phyloP scores from a whole-genome alignment of 805 yeast species.

The Metschnikowia peoriensis region DNA sequence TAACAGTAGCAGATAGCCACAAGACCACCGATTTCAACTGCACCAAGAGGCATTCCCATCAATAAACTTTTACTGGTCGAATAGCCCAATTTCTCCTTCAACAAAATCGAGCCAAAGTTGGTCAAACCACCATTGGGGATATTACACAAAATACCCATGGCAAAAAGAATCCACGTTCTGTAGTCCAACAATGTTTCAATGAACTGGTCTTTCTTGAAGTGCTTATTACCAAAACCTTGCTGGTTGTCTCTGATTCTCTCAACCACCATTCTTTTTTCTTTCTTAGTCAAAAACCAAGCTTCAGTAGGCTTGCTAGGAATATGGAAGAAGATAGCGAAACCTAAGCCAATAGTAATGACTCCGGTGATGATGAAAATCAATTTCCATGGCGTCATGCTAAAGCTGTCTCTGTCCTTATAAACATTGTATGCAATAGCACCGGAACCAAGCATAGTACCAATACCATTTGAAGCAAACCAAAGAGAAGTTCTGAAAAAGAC shows the following conservation, averaged over 20 bases:
- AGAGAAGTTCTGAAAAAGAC: constrained; percentile 31
- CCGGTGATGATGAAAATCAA: constrained; percentile 33
- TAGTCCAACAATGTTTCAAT: constrained; percentile 35
- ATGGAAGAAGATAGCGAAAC: constrained; percentile 29
- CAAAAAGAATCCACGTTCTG: constrained; percentile 29
- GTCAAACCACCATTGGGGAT: constrained; percentile 57
- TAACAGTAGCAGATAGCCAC: constrained; percentile 27
- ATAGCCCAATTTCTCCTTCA: constrained; percentile 42
- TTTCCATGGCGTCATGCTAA: constrained; percentile 42
- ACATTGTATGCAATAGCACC: constrained; percentile 56
- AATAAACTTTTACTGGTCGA: constrained; percentile 36
- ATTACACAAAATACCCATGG: constrained; percentile 14
- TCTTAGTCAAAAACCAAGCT: constrained; percentile 35
- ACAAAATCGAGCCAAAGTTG: constrained; percentile 45
- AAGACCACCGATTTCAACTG: constrained; percentile 43
- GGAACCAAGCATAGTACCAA: constrained; percentile 24
- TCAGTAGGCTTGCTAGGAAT: constrained; percentile 31
- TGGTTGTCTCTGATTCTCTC: constrained; percentile 26
- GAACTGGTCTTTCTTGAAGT: constrained; percentile 37
- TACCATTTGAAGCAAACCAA: constrained; percentile 36
- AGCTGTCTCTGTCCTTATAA: constrained; percentile 36
- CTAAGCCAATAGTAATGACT: constrained; percentile 23
- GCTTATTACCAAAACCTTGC: constrained; percentile 44
- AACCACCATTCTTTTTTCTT: constrained; percentile 20
- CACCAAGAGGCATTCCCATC: constrained; percentile 48